Evolutionary conservation across 169 alveolate genomes (phyloP).

Genomic region (Babesia bovis): DNA sequence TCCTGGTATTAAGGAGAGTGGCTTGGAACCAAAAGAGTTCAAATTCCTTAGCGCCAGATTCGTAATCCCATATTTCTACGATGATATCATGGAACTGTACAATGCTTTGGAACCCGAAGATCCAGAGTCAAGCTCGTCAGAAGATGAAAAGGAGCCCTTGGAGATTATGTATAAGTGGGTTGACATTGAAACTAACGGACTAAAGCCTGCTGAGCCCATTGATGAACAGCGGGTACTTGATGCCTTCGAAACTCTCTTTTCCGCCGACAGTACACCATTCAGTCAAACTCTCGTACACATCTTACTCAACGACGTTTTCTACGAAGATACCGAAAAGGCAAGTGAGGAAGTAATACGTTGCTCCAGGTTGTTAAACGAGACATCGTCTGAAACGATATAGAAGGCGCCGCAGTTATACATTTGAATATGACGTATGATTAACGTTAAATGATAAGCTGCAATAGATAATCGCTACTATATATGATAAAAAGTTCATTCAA

Average conservation of each 20-base stretch:
- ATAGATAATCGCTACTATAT: too few species aligned
- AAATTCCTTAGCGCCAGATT: neutral
- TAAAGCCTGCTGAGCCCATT: neutral
- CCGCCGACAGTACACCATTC: neutral
- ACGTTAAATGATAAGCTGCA: too few species aligned
- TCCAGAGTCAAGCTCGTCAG: neutral
- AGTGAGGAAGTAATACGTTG: too few species aligned
- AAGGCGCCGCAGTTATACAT: too few species aligned
- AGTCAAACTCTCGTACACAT: neutral
- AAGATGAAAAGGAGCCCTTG: neutral
- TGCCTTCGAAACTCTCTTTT: neutral
- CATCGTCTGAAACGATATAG: too few species aligned
- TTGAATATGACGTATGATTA: too few species aligned
- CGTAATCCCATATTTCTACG: neutral
- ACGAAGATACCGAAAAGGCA: neutral
- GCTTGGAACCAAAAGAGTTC: neutral
- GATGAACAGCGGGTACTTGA: neutral
- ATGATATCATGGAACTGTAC: neutral
- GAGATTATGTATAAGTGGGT: neutral
- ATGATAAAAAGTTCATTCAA: too few species aligned
- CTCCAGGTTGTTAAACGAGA: too few species aligned
- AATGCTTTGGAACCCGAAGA: neutral
- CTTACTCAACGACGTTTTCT: neutral
- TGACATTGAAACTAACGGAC: neutral
- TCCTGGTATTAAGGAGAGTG: neutral